These are phyloP conservation scores for Spinacia oleracea DNA, from an alignment of 179 eudicot genomes.

Conservation along the genomic window DNA sequence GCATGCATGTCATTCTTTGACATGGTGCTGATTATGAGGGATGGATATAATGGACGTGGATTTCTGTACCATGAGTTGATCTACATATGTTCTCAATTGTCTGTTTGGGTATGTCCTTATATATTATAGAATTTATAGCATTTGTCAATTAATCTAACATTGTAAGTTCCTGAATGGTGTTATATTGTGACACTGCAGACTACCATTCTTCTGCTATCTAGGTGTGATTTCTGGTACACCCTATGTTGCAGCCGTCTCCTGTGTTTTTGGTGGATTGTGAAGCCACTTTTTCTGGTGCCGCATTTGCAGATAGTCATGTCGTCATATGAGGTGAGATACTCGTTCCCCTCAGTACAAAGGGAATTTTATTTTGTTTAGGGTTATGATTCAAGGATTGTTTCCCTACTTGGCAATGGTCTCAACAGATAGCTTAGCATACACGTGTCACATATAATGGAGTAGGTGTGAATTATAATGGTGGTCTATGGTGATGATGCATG, in stretches of 20 bases:
- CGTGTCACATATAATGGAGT: not conserved
- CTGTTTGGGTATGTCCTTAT: conserved; percentile 57
- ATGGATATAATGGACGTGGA: conserved; percentile 21
- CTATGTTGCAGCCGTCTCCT: conserved; percentile 43
- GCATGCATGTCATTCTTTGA: conserved; percentile 47
- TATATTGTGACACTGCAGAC: conserved; percentile 39
- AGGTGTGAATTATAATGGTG: not conserved
- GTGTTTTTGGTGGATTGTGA: conserved; percentile 76
- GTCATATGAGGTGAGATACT: conserved; percentile 43
- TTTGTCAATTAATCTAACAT: not conserved
- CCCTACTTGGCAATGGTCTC: not conserved
- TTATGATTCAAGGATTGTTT: not conserved
- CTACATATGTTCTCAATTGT: conserved; percentile 48
- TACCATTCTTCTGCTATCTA: conserved; percentile 43
- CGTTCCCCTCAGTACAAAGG: not conserved
- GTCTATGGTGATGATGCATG: not conserved
- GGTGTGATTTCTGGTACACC: conserved; percentile 39
- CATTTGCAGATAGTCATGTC: conserved; percentile 49
- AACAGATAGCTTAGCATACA: not conserved
- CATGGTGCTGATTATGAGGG: conserved; percentile 40
- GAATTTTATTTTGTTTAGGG: too few species aligned
- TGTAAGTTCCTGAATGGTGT: not conserved
- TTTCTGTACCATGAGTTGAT: conserved; percentile 50
- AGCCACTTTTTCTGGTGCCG: conserved; percentile 52
- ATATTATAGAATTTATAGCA: not conserved